Percentiles rank a stretch among this genome's conserved stretches.
Conservation (phyloP, 2,329 filamentous ascomycete genomes). For the Fusarium musae region DNA sequence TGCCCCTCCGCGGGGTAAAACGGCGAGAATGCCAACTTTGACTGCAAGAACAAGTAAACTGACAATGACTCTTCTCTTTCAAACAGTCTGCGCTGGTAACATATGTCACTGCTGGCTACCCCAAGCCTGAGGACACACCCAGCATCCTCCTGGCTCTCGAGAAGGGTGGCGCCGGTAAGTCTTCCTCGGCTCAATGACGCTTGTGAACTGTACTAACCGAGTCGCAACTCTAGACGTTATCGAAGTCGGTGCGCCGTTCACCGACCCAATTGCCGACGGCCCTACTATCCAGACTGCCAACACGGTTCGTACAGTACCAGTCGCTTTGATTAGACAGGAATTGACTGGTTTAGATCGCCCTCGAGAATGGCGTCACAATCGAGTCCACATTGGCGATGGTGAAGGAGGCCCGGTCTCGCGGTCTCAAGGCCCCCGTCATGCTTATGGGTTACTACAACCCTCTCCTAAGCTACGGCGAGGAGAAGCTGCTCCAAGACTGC, state of each 20-base stretch:
- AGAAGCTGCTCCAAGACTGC: slow-evolving; percentile 85
- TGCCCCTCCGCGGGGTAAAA: slow-evolving; percentile 47
- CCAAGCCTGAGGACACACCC: slow-evolving; percentile 82
- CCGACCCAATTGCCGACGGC: slow-evolving; percentile 96
- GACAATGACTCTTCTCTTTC: slow-evolving; percentile 23
- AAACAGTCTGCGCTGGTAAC: slow-evolving; percentile 84
- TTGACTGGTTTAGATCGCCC: slow-evolving; percentile 65
- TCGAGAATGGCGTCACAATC: slow-evolving; percentile 89
- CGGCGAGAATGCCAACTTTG: slow-evolving; percentile 4
- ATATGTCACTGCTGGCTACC: slow-evolving; percentile 96
- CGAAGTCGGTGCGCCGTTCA: slow-evolving; percentile 95
- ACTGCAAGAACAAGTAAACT: slow-evolving; percentile 21
- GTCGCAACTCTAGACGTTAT: slow-evolving; percentile 74
- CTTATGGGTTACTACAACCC: slow-evolving; percentile 99
- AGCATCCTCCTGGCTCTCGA: slow-evolving; percentile 90
- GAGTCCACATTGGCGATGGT: slow-evolving; percentile 84
- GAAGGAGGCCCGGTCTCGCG: slow-evolving; percentile 78
- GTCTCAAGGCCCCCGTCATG: slow-evolving; percentile 83
- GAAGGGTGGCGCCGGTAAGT: slow-evolving; percentile 86
- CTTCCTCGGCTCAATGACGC: not conserved
- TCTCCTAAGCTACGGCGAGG: slow-evolving; percentile 92
- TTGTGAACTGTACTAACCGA: slow-evolving; percentile 20
- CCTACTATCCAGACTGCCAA: slow-evolving; percentile 97
- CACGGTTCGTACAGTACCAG: slow-evolving; percentile 65
- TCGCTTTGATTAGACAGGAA: slow-evolving; percentile 1